phyloP scores from a whole-genome alignment of 1,139 yeast species.

The Pneumocystis wakefieldiae region DNA sequence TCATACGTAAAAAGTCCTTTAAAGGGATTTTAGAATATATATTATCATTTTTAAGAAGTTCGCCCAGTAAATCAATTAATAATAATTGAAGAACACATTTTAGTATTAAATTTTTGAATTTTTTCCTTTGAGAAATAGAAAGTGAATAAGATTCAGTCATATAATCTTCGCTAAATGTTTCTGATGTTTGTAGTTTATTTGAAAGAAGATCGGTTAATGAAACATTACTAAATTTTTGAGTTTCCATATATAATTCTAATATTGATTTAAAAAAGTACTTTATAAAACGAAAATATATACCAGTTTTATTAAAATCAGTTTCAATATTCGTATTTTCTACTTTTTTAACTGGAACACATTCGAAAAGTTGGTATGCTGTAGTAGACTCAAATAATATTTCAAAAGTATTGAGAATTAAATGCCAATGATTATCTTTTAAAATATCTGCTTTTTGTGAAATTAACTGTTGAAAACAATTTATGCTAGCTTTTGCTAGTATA shows the following conservation, averaged over 20 bases:
- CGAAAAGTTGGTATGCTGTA: constrained; percentile 69
- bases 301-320: constrained; percentile 15
- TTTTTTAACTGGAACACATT: constrained; percentile 11
- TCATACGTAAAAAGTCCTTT: constrained; percentile 41
- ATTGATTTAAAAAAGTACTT: background rate
- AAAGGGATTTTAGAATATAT: constrained; percentile 62
- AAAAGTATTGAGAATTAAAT: constrained; percentile 47
- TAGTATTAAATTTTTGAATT: constrained; percentile 70
- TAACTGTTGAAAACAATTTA: constrained; percentile 69
- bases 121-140: constrained; percentile 25
- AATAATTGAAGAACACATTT: constrained; percentile 82
- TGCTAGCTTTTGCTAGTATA: constrained; percentile 86
- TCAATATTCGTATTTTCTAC: constrained; percentile 16
- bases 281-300: constrained; percentile 4
- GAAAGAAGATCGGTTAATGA: background rate
- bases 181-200: background rate
- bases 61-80: constrained; percentile 76
- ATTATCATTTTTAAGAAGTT: constrained; percentile 49
- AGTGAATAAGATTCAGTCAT: background rate
- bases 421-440: constrained; percentile 60
- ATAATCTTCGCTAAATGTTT: background rate
- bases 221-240: background rate
- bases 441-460: constrained; percentile 58
- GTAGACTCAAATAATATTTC: constrained; percentile 60
- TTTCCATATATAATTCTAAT: background rate